Base-by-base conservation (phyloP, 306 rosid genomes). In the Cicer chorassanicum region DNA sequence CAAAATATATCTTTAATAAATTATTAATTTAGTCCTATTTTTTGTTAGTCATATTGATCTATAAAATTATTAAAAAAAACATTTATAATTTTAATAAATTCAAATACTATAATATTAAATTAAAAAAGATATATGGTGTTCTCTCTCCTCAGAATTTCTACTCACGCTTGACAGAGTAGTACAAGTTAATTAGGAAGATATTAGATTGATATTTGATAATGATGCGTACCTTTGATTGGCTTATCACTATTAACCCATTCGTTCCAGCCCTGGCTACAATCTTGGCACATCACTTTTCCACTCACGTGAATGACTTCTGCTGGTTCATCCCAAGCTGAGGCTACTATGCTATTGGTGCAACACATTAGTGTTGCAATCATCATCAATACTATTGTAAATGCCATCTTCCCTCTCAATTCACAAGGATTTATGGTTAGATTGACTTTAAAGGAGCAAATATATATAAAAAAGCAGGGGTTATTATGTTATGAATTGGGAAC, bases 271-370 rank as follows among this genome's bases (percentile, higher is more conserved):
- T 83, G 82, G 18, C 86, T 85, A 77, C 98, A 93, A 77, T 91
- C 98, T 67, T 91, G 98, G 88, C 98, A 93, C 50, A 89, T 13
- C 38, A 93, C 97, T 81, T 85, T 91, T 21, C 98, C 98, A 19
- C 66, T 87, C 1, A 89, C 86, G 50, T 84, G 86, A 14, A 88
- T 73, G 10, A 67, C 82, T 73, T 24, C 67, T 24, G 72, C 74
- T 40, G 78, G 6, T 49, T 81, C 79, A 11, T 60, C 55, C 36
- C 66, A 40, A 39, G 78, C 90, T 46, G 60, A 61, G 44, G 48
- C 88, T 11, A 38, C 82, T 3, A 66, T 49, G 76, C 21, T 46
- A 56, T 63, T 84, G 78, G 67, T 73, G 76, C 78, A 85, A 65
- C 66, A 76, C 77, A 79, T 66, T n/a, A 89, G 21, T 10, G 83